Conservation (phyloP, 768 basidiomycete species). For the Daedalea quercina region DNA sequence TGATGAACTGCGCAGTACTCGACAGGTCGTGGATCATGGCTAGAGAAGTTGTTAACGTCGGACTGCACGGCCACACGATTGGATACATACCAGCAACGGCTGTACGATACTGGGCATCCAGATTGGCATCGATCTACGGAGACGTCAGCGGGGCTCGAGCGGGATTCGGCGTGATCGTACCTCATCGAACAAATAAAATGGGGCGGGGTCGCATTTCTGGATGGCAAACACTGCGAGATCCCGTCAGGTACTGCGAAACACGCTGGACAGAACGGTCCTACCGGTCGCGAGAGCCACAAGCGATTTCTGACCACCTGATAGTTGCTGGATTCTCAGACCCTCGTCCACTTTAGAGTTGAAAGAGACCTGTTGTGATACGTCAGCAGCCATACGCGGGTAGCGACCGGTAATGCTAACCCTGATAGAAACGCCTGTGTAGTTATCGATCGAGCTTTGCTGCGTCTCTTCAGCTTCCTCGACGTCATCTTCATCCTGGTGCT, state of each 20-base stretch:
- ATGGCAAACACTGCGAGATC: constrained; percentile 79
- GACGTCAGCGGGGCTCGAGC: neutral
- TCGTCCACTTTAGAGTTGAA: constrained; percentile 99
- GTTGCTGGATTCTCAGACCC: constrained; percentile 90
- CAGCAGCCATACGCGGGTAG: neutral
- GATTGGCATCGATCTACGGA: constrained; percentile 86
- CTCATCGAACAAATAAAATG: constrained; percentile 99
- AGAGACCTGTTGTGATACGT: constrained; percentile 56
- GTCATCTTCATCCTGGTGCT: constrained; percentile 57
- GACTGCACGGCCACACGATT: neutral
- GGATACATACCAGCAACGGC: constrained; percentile 79
- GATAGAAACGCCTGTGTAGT: constrained; percentile 95
- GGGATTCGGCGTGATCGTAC: constrained; percentile 26
- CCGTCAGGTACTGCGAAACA: neutral
- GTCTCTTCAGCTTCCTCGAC: constrained; percentile 70
- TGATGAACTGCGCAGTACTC: constrained; percentile 89
- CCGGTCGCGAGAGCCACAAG: constrained; percentile 93
- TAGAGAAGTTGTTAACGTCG: constrained; percentile 19
- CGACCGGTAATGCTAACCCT: constrained; percentile 46
- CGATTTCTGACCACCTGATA: constrained; percentile 97
- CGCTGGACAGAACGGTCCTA: constrained; percentile 23
- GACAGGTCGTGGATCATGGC: constrained; percentile 94
- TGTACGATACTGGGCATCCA: constrained; percentile 96
- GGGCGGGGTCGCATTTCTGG: constrained; percentile 98
- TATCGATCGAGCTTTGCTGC: constrained; percentile 76